Evolutionary conservation across 73 alveolate species (phyloP), one percentile per base, ranked within the genome.

Genomic region (Strombidium stylifer): DNA sequence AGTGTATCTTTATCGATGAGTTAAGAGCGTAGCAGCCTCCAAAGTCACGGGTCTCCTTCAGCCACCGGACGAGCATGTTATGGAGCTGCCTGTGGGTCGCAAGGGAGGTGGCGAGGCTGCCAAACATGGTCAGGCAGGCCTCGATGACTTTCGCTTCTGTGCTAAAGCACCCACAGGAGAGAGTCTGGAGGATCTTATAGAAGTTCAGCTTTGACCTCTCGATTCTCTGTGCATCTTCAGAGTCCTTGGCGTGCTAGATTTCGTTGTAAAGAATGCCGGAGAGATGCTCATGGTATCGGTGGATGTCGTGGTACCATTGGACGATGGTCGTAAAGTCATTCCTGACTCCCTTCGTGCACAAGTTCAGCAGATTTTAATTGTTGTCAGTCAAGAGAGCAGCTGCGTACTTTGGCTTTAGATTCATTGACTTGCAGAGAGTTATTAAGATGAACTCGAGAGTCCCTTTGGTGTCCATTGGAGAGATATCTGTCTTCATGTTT

Each of bases 301-400:
- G 78, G 20, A 89, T 59, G 18, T 89, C 97, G 26, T 86, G 45
- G 69, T 72, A 66, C 88, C 93, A 90, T 15, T 67, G 50, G 11
- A 69, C 54, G 11, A 90, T 59, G 7, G 96, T 90, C 59, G 69
- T 92, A 56, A 78, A 90, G 59, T 85, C n/a, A n/a, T n/a, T n/a
- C n/a, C n/a, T 91, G 48, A 91, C 85, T 25, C 98, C 98, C 65
- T 87, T 91, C 7, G 85, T 94, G 16, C 75, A 67, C n/a, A 89
- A 45, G 64, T 91, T 96, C 27, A 94, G 87, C 30, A 91, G 70
- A 46, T 76, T 87, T 56, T 91, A 80, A 48, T 86, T 82, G 28
- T 87, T 86, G 58, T 87, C 82, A 2, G 96, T 79, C 7, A 91
- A 68, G 30, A 91, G 78, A 21, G 92, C 93, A 10, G 98, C 96